Evolutionary conservation across 768 basidiomycete genomes (phyloP).

Genomic region (Xanthoconium purpureum): DNA sequence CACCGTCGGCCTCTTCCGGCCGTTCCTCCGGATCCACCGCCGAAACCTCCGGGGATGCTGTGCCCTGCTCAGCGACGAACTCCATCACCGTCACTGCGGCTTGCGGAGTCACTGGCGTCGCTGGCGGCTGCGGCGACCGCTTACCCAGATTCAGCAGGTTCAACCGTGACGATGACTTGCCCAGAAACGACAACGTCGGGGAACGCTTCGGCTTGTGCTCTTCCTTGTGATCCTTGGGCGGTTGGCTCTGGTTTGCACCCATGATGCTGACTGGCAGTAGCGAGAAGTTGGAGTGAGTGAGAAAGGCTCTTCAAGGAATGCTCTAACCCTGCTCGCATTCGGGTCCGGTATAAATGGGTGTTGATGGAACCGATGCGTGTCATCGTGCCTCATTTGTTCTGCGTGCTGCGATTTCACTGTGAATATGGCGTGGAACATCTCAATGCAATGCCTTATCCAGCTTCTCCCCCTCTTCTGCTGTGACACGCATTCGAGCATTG

Average conservation of each 20-base stretch:
- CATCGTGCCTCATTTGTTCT: constrained; percentile 28
- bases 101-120: constrained; percentile 27
- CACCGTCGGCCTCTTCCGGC: constrained; percentile 27
- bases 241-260: constrained; percentile 30
- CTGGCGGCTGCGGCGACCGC: constrained; percentile 30
- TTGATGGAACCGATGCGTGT: constrained; percentile 15
- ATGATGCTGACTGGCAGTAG: constrained; percentile 8
- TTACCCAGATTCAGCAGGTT: constrained; percentile 27
- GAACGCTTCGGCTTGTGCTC: constrained; percentile 25
- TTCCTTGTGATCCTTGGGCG: constrained; percentile 19
- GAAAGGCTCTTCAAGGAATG: neutral
- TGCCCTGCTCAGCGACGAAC: constrained; percentile 11
- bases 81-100: constrained; percentile 5
- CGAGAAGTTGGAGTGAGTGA: neutral
- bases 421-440: constrained; percentile 4
- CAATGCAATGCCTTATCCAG: constrained; percentile 19
- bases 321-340: constrained; percentile 15
- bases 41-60: constrained; percentile 25
- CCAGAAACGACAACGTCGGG: constrained; percentile 21
- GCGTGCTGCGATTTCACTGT: constrained; percentile 25
- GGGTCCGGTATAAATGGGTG: constrained; percentile 20
- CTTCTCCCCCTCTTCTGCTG: constrained; percentile 16
- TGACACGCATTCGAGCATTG: constrained; percentile 7
- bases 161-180: constrained; percentile 29
- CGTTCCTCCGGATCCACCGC: constrained; percentile 20